These are phyloP conservation scores for Phalaenopsis aphrodite DNA, from an alignment of 106 monocot species.

Conservation along the genomic window DNA sequence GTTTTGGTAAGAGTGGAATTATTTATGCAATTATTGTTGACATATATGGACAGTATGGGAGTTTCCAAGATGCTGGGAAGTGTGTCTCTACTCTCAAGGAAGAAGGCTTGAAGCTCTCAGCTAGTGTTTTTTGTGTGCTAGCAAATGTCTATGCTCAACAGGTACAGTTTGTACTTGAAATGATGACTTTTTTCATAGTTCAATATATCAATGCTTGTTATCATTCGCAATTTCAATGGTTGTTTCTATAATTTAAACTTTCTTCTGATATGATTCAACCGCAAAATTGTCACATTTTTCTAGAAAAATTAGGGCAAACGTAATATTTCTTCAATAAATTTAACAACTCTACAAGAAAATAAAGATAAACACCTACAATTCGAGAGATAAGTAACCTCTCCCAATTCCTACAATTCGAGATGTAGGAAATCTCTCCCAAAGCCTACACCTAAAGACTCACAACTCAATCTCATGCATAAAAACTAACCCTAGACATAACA, in stretches of 20 bases:
- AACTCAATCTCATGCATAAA: too few species aligned
- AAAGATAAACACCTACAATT: too few species aligned
- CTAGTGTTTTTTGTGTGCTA: slow-evolving; percentile 54
- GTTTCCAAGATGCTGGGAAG: slow-evolving; percentile 44
- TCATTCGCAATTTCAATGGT: not conserved
- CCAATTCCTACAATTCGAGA: too few species aligned
- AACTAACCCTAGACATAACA: too few species aligned
- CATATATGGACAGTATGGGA: slow-evolving; percentile 84
- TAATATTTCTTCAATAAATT: too few species aligned
- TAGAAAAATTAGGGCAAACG: too few species aligned
- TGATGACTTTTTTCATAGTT: not conserved
- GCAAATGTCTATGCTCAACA: slow-evolving; percentile 91
- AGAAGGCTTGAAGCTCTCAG: slow-evolving; percentile 50
- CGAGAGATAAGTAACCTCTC: too few species aligned
- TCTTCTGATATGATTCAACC: not conserved
- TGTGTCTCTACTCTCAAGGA: slow-evolving; percentile 59
- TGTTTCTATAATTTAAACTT: not conserved
- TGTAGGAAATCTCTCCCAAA: too few species aligned
- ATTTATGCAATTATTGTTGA: slow-evolving; percentile 66
- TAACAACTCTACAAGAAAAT: too few species aligned
- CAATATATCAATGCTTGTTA: not conserved
- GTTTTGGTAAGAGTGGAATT: slow-evolving; percentile 40
- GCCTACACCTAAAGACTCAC: too few species aligned
- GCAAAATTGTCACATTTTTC: too few species aligned
- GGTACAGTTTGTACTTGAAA: slow-evolving; percentile 16